Conservation (phyloP, 2,329 filamentous ascomycete species). For the Ceratocystis albifundus region DNA sequence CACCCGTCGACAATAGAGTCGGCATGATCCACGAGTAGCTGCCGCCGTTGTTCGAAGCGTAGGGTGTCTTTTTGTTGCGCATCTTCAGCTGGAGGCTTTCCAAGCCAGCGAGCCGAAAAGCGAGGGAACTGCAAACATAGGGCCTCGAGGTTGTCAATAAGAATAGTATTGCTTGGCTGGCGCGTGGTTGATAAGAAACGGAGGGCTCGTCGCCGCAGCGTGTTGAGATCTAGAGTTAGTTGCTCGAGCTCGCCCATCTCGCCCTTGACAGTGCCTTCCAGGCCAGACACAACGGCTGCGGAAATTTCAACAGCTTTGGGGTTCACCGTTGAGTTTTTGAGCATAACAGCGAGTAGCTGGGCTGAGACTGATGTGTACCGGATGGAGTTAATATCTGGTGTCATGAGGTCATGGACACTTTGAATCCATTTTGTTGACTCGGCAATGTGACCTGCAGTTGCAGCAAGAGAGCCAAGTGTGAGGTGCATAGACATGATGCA, state of each 20-base stretch:
- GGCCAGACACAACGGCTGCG: constrained; percentile 39
- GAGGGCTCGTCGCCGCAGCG: constrained; percentile 44
- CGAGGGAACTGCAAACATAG: constrained; percentile 49
- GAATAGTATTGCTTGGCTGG: constrained; percentile 22
- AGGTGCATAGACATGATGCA: constrained; percentile 40
- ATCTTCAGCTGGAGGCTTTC: constrained; percentile 42
- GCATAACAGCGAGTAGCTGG: constrained; percentile 43
- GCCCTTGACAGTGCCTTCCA: constrained; percentile 50
- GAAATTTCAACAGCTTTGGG: constrained; percentile 35
- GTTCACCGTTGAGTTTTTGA: constrained; percentile 36
- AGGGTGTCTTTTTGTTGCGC: constrained; percentile 46
- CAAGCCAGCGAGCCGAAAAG: constrained; percentile 51
- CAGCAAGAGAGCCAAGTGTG: constrained; percentile 39
- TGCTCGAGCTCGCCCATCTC: constrained; percentile 50
- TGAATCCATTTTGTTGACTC: constrained; percentile 47
- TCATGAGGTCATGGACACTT: constrained; percentile 34
- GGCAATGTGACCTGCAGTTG: constrained; percentile 36
- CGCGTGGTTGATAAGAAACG: constrained; percentile 32
- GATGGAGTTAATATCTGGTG: constrained; percentile 35
- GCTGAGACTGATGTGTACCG: constrained; percentile 43
- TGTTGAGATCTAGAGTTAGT: constrained; percentile 45
- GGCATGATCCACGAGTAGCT: constrained; percentile 42
- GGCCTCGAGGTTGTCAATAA: constrained; percentile 38
- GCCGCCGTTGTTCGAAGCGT: constrained; percentile 50
- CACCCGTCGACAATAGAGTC: constrained; percentile 49